These are phyloP conservation scores for Puccinia triticina DNA, from an alignment of 1,284 basidiomycete genomes.

Conservation along the genomic window DNA sequence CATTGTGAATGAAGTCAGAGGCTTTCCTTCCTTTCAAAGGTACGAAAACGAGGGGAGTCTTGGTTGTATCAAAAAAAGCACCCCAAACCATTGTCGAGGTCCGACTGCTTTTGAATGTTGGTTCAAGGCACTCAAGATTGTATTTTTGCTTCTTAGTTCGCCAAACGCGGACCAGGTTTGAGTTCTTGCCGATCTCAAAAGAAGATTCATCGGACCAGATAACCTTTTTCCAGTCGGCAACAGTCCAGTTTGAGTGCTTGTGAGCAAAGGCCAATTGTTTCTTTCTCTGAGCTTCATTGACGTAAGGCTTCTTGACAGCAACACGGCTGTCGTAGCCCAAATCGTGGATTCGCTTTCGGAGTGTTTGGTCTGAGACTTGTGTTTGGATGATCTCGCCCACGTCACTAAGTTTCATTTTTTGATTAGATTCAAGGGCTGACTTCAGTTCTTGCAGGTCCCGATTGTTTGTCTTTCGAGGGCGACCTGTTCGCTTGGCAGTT, in stretches of 20 bases:
- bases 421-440: too few species aligned
- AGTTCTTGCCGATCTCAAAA: conserved; percentile 28
- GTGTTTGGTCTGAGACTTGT: too few species aligned
- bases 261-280: conserved; percentile 11
- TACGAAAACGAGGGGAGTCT: neutral
- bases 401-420: too few species aligned
- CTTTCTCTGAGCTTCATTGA: neutral
- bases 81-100: conserved; percentile 15
- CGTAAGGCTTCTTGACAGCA: conserved; percentile 3
- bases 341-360: neutral
- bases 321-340: neutral
- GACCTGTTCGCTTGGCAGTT: too few species aligned
- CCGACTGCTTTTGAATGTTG: conserved; percentile 3
- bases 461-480: too few species aligned
- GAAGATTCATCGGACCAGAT: conserved; percentile 28
- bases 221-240: conserved; percentile 21
- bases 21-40: neutral
- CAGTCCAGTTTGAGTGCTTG: neutral
- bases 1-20: neutral
- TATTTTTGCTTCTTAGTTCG: neutral
- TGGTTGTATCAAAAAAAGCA: neutral
- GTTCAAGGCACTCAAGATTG: neutral
- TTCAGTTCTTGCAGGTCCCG: too few species aligned
- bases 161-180: neutral
- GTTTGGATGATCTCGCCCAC: too few species aligned